phyloP scores from a whole-genome alignment of 306 rosid species.

The Purshia tridentata region DNA sequence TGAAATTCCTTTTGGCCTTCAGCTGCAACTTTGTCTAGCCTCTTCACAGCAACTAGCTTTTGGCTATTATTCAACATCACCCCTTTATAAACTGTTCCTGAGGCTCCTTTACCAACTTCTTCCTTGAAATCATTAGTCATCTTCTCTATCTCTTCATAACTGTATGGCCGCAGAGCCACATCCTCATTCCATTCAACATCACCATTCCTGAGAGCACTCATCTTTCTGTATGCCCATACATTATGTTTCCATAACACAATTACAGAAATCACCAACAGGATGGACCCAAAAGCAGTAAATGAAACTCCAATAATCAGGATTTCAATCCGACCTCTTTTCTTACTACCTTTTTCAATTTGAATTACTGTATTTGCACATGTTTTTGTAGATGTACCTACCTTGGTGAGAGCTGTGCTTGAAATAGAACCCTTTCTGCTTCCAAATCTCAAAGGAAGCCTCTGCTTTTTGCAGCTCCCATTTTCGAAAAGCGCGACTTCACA shows the following conservation, averaged over 20 bases:
- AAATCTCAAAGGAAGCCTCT: no score
- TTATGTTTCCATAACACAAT: not conserved
- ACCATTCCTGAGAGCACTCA: not conserved
- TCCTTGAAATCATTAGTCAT: conserved; percentile 30
- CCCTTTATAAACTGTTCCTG: conserved; percentile 30
- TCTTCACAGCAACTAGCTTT: conserved; percentile 28
- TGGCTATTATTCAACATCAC: not conserved
- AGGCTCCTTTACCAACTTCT: conserved; percentile 29
- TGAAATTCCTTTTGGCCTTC: conserved; percentile 31
- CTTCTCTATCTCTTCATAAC: conserved; percentile 20
- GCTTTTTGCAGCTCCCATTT: no score
- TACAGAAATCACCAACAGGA: conserved; percentile 2
- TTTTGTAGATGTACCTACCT: conserved; percentile 7
- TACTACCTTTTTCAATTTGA: no score
- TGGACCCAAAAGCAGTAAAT: conserved; percentile 4
- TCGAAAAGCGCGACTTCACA: no score
- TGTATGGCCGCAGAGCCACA: conserved; percentile 9
- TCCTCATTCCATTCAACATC: conserved; percentile 11
- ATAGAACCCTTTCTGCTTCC: no score
- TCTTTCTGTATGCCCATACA: not conserved
- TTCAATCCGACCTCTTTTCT: not conserved
- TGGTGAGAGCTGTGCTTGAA: conserved; percentile 19
- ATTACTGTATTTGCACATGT: not conserved
- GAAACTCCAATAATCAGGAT: conserved; percentile 11
- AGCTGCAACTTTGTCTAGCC: conserved; percentile 3